Percentiles rank a stretch among this genome's conserved stretches.
Conservation (phyloP, 2,329 filamentous ascomycete species). For the Aspergillus flavus region DNA sequence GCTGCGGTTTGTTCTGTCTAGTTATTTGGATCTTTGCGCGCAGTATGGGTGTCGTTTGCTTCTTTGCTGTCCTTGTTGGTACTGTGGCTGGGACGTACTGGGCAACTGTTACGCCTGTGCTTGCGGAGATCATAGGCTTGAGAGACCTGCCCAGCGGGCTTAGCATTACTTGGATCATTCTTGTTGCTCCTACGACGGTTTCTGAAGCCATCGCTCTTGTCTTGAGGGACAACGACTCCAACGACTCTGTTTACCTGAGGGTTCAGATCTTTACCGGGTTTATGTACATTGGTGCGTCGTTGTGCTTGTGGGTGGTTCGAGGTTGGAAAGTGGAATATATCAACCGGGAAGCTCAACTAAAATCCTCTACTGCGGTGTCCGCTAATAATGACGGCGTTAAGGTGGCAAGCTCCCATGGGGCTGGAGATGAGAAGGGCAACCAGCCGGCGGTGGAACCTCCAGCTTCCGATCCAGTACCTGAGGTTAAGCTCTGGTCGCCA, state of each 20-base stretch:
- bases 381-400: background rate
- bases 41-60: slow-evolving; percentile 59
- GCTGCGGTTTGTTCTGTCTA: slow-evolving; percentile 61
- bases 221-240: slow-evolving; percentile 48
- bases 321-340: slow-evolving; percentile 44
- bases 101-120: slow-evolving; percentile 59
- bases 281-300: slow-evolving; percentile 60
- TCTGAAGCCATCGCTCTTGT: slow-evolving; percentile 62
- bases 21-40: slow-evolving; percentile 65
- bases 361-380: slow-evolving; percentile 5
- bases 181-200: slow-evolving; percentile 55
- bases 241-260: slow-evolving; percentile 38
- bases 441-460: slow-evolving; percentile 9
- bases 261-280: slow-evolving; percentile 61
- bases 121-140: slow-evolving; percentile 64
- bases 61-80: slow-evolving; percentile 63
- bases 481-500: slow-evolving; percentile 30
- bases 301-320: slow-evolving; percentile 47
- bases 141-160: slow-evolving; percentile 59
- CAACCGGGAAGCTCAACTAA: slow-evolving; percentile 18
- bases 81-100: slow-evolving; percentile 64
- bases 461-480: slow-evolving; percentile 1
- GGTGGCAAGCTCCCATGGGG: background rate
- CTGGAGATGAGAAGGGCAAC: slow-evolving; percentile 16
- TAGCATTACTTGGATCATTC: slow-evolving; percentile 61